Evolutionary conservation across 441 rosid genomes (phyloP).

Genomic region (Hura crepitans): DNA sequence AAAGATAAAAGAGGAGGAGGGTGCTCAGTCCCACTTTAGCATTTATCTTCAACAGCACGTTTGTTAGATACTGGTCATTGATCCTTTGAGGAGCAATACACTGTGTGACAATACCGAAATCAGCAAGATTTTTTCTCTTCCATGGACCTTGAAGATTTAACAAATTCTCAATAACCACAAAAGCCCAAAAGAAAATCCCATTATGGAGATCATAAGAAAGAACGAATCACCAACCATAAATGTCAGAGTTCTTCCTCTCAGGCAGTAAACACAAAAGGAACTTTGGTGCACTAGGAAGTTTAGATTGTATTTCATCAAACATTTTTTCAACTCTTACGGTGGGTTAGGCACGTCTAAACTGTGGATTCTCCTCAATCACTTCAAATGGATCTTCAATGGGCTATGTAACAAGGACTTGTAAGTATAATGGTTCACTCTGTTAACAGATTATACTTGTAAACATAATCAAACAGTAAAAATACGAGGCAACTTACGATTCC

Average conservation of each 20-base stretch:
- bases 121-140: slow-evolving; percentile 66
- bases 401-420: slow-evolving; percentile 32
- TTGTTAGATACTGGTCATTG: slow-evolving; percentile 70
- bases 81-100: slow-evolving; percentile 62
- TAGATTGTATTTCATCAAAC: slow-evolving; percentile 61
- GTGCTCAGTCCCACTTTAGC: slow-evolving; percentile 48
- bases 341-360: slow-evolving; percentile 49
- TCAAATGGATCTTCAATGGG: slow-evolving; percentile 42
- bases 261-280: slow-evolving; percentile 73
- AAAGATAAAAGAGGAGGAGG: background rate
- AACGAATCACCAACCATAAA: slow-evolving; percentile 49
- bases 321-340: slow-evolving; percentile 63
- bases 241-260: slow-evolving; percentile 66
- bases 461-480: background rate
- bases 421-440: background rate
- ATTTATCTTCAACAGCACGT: slow-evolving; percentile 67
- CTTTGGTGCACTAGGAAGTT: slow-evolving; percentile 68
- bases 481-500: slow-evolving; percentile 56
- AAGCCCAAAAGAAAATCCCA: background rate
- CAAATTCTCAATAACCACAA: background rate
- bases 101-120: slow-evolving; percentile 66
- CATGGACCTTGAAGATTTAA: slow-evolving; percentile 56
- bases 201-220: background rate
- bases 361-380: slow-evolving; percentile 60
- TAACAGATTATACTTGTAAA: background rate